phyloP scores from a whole-genome alignment of 345 rosid genomes.

The Viola odorata region DNA sequence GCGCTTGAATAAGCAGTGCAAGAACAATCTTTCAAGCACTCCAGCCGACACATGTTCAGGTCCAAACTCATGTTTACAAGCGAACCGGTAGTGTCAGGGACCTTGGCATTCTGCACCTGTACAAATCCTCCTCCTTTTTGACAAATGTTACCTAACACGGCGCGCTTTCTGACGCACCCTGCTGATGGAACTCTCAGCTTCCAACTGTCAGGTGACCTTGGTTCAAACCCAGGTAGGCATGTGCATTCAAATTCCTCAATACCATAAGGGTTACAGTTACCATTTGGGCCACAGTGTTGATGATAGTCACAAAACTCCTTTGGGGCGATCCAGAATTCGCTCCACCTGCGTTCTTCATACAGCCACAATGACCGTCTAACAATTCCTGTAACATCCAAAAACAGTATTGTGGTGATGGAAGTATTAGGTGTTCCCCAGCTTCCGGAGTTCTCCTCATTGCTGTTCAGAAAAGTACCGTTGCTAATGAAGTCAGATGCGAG shows the following conservation, averaged over 20 bases:
- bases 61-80: constrained; percentile 35
- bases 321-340: constrained; percentile 24
- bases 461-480: not conserved
- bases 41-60: constrained; percentile 30
- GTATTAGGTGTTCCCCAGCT: not conserved
- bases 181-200: constrained; percentile 36
- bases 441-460: constrained; percentile 1
- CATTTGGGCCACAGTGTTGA: constrained; percentile 34
- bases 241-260: constrained; percentile 24
- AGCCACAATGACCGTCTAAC: not conserved
- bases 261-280: not conserved
- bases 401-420: not conserved
- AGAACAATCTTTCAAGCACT: constrained; percentile 45
- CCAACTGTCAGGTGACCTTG: constrained; percentile 44
- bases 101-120: constrained; percentile 22
- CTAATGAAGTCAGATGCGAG: not conserved
- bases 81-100: constrained; percentile 42
- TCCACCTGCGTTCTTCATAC: constrained; percentile 31
- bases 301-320: constrained; percentile 49
- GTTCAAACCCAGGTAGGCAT: constrained; percentile 67
- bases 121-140: constrained; percentile 18
- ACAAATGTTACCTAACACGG: not conserved
- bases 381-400: not conserved
- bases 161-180: constrained; percentile 43
- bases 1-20: constrained; percentile 56